These are phyloP conservation scores for Aspergillus asperescens DNA, from an alignment of 495 filamentous ascomycete species.

Conservation along the genomic window DNA sequence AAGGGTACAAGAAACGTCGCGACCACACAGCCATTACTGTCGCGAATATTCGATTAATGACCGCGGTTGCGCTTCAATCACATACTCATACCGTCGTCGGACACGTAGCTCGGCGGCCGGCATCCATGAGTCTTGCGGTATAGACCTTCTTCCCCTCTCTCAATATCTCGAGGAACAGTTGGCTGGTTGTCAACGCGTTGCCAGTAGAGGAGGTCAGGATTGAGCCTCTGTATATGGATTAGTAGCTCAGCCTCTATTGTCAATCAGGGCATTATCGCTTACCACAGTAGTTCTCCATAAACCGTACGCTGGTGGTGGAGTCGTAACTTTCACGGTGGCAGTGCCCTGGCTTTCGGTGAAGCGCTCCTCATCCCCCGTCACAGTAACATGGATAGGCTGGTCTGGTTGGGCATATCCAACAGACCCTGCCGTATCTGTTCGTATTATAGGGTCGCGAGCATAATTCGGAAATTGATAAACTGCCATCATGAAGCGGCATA, in stretches of 20 bases:
- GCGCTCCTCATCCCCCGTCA: constrained; percentile 59
- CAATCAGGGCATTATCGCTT: constrained; percentile 31
- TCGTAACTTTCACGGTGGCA: constrained; percentile 35
- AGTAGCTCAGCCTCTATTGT: neutral
- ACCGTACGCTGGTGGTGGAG: constrained; percentile 81
- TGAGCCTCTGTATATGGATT: constrained; percentile 51
- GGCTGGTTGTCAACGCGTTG: constrained; percentile 48
- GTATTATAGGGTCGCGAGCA: constrained; percentile 20
- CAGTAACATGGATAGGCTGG: constrained; percentile 56
- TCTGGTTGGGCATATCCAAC: constrained; percentile 57
- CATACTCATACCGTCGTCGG: constrained; percentile 68
- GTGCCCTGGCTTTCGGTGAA: constrained; percentile 22
- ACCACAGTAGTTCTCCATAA: constrained; percentile 79
- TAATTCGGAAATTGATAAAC: constrained; percentile 38
- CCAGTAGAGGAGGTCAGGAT: constrained; percentile 79
- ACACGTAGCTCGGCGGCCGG: constrained; percentile 65
- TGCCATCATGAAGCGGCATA: constrained; percentile 67
- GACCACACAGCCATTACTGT: neutral
- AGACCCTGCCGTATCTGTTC: constrained; percentile 35
- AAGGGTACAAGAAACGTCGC: neutral
- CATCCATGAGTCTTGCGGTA: constrained; percentile 23
- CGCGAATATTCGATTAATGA: constrained; percentile 39
- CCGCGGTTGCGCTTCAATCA: constrained; percentile 55
- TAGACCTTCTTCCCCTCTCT: constrained; percentile 15
- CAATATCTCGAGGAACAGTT: constrained; percentile 1